Base-by-base conservation (phyloP, 352 stramenopile genomes). In the Pythium utonaiense region DNA sequence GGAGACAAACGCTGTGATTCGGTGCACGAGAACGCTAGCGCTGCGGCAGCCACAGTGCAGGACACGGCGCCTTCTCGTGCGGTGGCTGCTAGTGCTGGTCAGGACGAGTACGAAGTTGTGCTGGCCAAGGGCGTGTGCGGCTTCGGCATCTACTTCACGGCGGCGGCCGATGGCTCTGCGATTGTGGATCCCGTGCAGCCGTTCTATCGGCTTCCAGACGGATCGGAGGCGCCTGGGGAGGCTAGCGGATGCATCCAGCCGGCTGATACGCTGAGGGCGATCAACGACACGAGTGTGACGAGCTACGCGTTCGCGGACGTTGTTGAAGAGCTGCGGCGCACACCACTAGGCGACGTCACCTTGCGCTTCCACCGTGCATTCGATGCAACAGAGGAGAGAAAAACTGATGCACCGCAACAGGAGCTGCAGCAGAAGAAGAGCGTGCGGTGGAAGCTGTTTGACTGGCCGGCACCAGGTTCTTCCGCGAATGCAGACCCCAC, bases 121-220 rank as follows among this genome's bases (percentile, higher is more conserved):
- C 69, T 92, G 33, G 17, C 60, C 51, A 92, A 90, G 42, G 77
- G 68, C 41, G 58, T 68, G n/a, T 89, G 75, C 33, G 82, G 82
- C 16, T 74, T 91, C 19, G 82, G 82, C 19, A 89, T 91, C 53
- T 91, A 91, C 64, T 91, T 91, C 57, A 67, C 60, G 7, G 55
- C 69, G 0, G 57, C 63, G 44, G 57, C 45, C 8, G 63, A 70
- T n/a, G 68, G 70, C 17, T 41, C 66, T 6, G 82, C 82, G 8
- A 62, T 86, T 10, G 82, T 90, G 48, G 80, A 92, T 60, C 72
- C 58, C 2, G 59, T 69, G 10, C 65, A 86, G 27, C 78, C 82
- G 4, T 92, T 92, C 58, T 92, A 90, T 42, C 78, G 76, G 2
- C 69, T 89, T 1, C 82, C 82, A 28, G 71, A 80, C 36, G 76